Conservation (phyloP, 441 rosid species). For the Gossypium armourianum region DNA sequence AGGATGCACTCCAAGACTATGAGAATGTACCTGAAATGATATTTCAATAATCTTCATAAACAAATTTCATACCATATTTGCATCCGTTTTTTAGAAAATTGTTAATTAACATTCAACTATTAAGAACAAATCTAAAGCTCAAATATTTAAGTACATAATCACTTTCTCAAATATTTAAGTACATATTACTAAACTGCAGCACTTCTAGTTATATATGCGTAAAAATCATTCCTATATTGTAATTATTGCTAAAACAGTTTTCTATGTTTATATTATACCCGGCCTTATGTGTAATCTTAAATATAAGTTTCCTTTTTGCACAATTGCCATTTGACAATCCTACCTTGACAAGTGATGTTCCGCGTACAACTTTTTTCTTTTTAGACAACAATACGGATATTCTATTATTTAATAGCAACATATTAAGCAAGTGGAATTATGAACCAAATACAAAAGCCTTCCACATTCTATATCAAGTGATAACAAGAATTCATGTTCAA, state of each 20-base stretch:
- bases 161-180: background rate
- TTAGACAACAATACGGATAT: background rate
- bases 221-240: background rate
- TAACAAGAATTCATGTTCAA: background rate
- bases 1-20: constrained; percentile 21
- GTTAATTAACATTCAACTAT: background rate
- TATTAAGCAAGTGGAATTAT: background rate
- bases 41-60: background rate
- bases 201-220: background rate
- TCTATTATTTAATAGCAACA: background rate
- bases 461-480: background rate
- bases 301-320: background rate
- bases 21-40: constrained; percentile 27
- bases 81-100: background rate
- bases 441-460: constrained; percentile 3
- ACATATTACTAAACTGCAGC: background rate
- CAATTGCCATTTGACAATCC: background rate
- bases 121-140: background rate
- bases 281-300: background rate
- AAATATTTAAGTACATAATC: background rate
- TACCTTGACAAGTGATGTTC: background rate
- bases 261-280: background rate
- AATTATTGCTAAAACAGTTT: background rate
- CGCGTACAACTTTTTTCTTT: background rate
- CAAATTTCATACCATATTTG: background rate